phyloP scores from a whole-genome alignment of 2,329 filamentous ascomycete genomes.

The Sarocladium strictum region DNA sequence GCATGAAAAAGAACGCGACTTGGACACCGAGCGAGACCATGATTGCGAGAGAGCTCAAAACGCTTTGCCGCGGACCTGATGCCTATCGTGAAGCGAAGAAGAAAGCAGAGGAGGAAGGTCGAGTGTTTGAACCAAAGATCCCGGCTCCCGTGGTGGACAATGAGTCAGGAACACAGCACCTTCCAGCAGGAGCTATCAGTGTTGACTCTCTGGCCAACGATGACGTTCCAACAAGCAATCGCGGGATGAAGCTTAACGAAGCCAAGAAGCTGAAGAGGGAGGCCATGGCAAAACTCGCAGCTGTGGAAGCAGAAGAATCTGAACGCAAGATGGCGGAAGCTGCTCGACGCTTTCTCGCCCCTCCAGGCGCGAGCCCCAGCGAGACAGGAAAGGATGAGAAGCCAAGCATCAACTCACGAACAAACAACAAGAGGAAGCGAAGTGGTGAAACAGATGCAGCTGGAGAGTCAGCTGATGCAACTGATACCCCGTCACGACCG shows the following conservation, averaged over 20 bases:
- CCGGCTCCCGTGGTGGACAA: constrained; percentile 35
- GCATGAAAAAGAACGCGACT: constrained; percentile 87
- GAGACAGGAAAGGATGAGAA: constrained; percentile 15
- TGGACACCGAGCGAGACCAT: constrained; percentile 83
- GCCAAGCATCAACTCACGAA: constrained; percentile 24
- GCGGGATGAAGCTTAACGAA: constrained; percentile 73
- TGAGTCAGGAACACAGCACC: constrained; percentile 44
- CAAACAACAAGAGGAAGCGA: constrained; percentile 39
- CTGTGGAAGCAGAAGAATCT: constrained; percentile 55
- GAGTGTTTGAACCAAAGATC: constrained; percentile 45
- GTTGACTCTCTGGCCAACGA: constrained; percentile 50
- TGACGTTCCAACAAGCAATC: constrained; percentile 60
- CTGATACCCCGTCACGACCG: constrained; percentile 28
- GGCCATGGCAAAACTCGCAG: constrained; percentile 54
- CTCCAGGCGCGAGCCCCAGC: not conserved
- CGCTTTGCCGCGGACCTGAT: constrained; percentile 60
- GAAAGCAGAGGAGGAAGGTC: constrained; percentile 60
- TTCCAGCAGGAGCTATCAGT: constrained; percentile 55
- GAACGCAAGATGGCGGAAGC: constrained; percentile 31
- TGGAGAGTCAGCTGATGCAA: constrained; percentile 22
- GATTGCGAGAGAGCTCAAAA: constrained; percentile 72
- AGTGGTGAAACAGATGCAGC: constrained; percentile 26
- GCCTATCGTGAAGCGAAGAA: constrained; percentile 56
- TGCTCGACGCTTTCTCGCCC: not conserved
- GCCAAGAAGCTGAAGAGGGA: constrained; percentile 70